phyloP scores from a whole-genome alignment of 371 early-diverging fungal genomes.

The Chytridium lagenaria region DNA sequence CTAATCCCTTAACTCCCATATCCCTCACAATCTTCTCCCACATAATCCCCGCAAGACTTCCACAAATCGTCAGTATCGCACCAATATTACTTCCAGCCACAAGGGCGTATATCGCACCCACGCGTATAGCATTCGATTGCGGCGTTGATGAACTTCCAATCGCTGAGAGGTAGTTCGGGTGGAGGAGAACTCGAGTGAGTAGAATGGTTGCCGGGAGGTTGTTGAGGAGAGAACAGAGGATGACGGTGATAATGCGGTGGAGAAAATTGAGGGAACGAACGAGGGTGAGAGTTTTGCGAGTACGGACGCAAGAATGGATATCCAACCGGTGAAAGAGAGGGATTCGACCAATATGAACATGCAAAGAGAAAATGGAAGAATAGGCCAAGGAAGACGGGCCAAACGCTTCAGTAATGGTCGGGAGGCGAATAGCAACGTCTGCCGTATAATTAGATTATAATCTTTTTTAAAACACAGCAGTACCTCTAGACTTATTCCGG shows the following conservation, averaged over 20 bases:
- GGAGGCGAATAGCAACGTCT: constrained; percentile 41
- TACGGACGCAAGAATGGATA: constrained; percentile 66
- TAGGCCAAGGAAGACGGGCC: constrained; percentile 74
- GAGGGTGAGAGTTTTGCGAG: constrained; percentile 63
- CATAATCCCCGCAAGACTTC: constrained; percentile 84
- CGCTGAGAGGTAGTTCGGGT: constrained; percentile 53
- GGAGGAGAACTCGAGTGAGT: constrained; percentile 62
- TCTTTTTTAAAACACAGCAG: no score
- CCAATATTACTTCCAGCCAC: constrained; percentile 83
- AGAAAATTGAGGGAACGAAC: constrained; percentile 66
- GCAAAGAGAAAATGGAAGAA: constrained; percentile 77
- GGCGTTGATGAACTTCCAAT: no score
- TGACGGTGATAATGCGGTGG: constrained; percentile 65
- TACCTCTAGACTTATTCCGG: no score
- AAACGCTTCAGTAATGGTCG: constrained; percentile 59
- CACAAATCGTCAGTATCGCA: constrained; percentile 75
- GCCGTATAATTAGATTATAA: no score
- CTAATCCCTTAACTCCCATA: constrained; percentile 58
- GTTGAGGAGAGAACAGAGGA: constrained; percentile 79
- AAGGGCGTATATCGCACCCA: constrained; percentile 71
- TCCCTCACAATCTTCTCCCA: constrained; percentile 65
- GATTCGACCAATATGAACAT: constrained; percentile 86
- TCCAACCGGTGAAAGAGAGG: constrained; percentile 71
- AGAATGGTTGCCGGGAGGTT: constrained; percentile 86
- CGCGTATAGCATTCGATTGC: constrained; percentile 38